A percentile compares a stretch with the other conserved stretches of the same genome.
phyloP scores from a whole-genome alignment of 1,284 basidiomycete genomes.

The Cutaneotrichosporon daszewskae region DNA sequence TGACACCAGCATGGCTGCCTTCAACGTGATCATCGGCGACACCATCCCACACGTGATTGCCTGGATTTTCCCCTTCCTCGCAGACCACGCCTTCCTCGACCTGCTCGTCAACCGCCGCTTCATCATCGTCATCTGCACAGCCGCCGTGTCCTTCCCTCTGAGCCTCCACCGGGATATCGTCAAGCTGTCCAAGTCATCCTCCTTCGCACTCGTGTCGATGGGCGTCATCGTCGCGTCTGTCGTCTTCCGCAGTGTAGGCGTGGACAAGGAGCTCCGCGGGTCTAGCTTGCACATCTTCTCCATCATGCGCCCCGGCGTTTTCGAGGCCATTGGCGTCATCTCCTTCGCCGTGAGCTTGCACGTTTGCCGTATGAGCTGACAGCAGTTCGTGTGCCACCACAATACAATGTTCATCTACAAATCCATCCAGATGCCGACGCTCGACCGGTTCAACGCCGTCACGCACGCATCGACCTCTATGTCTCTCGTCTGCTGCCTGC shows the following conservation, averaged over 20 bases:
- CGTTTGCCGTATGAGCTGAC: background rate
- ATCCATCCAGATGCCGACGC: slow-evolving; percentile 81
- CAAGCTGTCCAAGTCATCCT: slow-evolving; percentile 87
- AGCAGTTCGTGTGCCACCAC: slow-evolving; percentile 71
- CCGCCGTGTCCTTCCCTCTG: slow-evolving; percentile 86
- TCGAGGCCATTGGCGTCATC: slow-evolving; percentile 91
- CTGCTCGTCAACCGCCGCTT: slow-evolving; percentile 81
- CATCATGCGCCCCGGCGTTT: slow-evolving; percentile 70
- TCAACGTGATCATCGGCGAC: slow-evolving; percentile 86
- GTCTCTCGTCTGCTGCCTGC: slow-evolving; percentile 72
- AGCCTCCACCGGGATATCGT: slow-evolving; percentile 96
- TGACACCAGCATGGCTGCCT: slow-evolving; percentile 79
- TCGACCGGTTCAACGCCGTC: slow-evolving; percentile 78
- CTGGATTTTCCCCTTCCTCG: slow-evolving; percentile 72
- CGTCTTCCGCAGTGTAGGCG: slow-evolving; percentile 74
- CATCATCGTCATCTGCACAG: slow-evolving; percentile 76
- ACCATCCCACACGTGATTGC: slow-evolving; percentile 93
- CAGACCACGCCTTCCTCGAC: slow-evolving; percentile 62
- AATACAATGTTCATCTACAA: slow-evolving; percentile 94
- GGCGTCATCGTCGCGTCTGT: slow-evolving; percentile 86
- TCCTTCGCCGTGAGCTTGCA: slow-evolving; percentile 65
- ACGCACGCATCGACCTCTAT: slow-evolving; percentile 85
- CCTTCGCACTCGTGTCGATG: slow-evolving; percentile 87
- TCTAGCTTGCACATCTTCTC: slow-evolving; percentile 60
- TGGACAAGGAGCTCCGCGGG: slow-evolving; percentile 72